These are phyloP conservation scores for Ceriops decandra DNA, from an alignment of 345 rosid species.

Conservation along the genomic window DNA sequence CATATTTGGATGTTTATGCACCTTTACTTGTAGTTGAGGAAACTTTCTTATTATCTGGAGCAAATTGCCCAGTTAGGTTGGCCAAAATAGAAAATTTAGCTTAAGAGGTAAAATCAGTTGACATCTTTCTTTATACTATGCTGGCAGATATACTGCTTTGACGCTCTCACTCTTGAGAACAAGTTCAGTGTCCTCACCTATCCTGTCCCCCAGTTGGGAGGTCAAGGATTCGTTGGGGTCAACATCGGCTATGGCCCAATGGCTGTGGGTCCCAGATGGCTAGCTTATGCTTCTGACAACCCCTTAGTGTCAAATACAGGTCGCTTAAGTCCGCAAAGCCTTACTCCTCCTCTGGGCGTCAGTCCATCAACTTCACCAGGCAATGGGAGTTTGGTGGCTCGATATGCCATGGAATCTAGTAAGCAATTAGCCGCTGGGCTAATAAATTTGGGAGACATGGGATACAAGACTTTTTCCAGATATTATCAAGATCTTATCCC, in stretches of 20 bases:
- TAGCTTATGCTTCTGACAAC: constrained; percentile 88
- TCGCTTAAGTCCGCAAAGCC: constrained; percentile 90
- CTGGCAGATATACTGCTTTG: constrained; percentile 93
- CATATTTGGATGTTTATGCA: constrained; percentile 10
- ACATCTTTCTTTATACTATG: constrained; percentile 5
- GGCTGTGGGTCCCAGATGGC: constrained; percentile 97
- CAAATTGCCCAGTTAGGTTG: constrained; percentile 12
- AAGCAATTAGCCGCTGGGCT: constrained; percentile 75
- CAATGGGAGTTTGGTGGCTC: constrained; percentile 76
- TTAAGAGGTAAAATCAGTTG: not conserved
- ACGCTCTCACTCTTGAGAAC: constrained; percentile 87
- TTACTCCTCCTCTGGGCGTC: constrained; percentile 83
- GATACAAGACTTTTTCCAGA: constrained; percentile 79
- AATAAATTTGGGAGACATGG: constrained; percentile 75
- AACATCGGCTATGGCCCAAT: constrained; percentile 94
- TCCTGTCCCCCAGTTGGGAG: constrained; percentile 85
- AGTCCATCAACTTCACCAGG: constrained; percentile 98
- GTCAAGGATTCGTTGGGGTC: constrained; percentile 66
- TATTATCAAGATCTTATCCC: constrained; percentile 83
- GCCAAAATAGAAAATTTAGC: constrained; percentile 6
- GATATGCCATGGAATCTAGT: constrained; percentile 95
- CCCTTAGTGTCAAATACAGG: constrained; percentile 72
- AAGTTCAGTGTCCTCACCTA: constrained; percentile 89
- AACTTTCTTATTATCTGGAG: constrained; percentile 2
- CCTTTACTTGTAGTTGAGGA: constrained; percentile 8